Conservation (phyloP, 2,329 filamentous ascomycete species). For the Nemania serpens region DNA sequence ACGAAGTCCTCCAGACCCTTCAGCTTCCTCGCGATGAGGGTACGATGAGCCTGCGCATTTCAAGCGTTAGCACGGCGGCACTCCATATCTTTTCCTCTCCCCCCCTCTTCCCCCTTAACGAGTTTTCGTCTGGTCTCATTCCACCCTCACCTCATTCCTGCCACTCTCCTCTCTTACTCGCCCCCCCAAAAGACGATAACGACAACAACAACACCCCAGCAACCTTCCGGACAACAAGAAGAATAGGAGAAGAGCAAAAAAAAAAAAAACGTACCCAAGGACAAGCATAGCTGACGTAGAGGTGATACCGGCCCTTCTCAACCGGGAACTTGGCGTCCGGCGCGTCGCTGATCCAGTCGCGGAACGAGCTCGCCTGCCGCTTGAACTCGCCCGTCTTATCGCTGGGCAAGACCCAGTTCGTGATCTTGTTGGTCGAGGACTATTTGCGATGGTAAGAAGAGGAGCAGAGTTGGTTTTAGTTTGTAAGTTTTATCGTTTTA, state of each 20-base stretch:
- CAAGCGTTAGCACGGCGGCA: neutral
- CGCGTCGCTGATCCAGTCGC: conserved; percentile 76
- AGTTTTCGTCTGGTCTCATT: neutral
- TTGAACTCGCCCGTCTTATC: conserved; percentile 92
- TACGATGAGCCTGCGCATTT: conserved; percentile 68
- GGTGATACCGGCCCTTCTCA: conserved; percentile 89
- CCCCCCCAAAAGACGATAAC: too few relatives aligned
- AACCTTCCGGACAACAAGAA: neutral
- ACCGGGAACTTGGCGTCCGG: conserved; percentile 76
- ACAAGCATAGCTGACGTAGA: conserved; percentile 93
- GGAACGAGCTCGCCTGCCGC: conserved; percentile 81
- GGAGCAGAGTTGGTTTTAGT: too few relatives aligned
- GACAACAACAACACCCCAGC: too few relatives aligned
- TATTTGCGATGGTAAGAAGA: neutral
- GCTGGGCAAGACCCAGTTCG: conserved; percentile 78
- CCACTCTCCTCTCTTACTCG: too few relatives aligned
- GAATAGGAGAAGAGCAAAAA: neutral
- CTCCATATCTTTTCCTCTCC: neutral
- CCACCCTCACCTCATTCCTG: neutral
- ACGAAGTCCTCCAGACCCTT: conserved; percentile 92
- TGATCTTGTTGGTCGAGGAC: conserved; percentile 58
- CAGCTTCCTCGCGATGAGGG: conserved; percentile 83
- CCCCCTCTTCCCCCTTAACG: neutral
- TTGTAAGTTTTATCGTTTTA: too few relatives aligned
- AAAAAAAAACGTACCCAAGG: conserved; percentile 66